Conservation (phyloP, 495 filamentous ascomycete genomes). For the Xylaria longipes region DNA sequence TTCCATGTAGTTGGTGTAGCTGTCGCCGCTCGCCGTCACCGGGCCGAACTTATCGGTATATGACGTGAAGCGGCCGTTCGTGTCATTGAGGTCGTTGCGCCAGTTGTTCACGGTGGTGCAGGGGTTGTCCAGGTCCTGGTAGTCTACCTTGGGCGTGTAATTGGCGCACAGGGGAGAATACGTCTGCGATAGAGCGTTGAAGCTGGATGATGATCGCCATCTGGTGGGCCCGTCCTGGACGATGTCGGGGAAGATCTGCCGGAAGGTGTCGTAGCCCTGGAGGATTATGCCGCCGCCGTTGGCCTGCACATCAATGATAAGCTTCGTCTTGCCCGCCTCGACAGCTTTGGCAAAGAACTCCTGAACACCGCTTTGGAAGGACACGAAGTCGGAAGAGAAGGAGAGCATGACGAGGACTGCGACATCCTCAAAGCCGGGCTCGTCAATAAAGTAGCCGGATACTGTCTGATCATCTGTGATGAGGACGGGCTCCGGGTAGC, state of each 20-base stretch:
- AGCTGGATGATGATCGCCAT: slow-evolving; percentile 9
- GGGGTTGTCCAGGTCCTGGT: slow-evolving; percentile 4
- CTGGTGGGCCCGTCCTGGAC: slow-evolving; percentile 20
- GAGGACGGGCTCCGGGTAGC: slow-evolving; percentile 55
- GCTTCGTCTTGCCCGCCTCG: slow-evolving; percentile 50
- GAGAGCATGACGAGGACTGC: slow-evolving; percentile 41
- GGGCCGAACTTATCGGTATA: slow-evolving; percentile 63
- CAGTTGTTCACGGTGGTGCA: slow-evolving; percentile 21
- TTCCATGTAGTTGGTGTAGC: slow-evolving; percentile 51
- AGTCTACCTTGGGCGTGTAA: slow-evolving; percentile 19
- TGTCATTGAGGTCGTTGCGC: slow-evolving; percentile 31
- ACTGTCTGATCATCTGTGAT: slow-evolving; percentile 44
- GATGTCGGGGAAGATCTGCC: slow-evolving; percentile 25
- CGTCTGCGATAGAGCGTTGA: slow-evolving; percentile 16
- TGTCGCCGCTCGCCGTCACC: slow-evolving; percentile 45
- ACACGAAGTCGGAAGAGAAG: slow-evolving; percentile 3
- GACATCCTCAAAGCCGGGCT: slow-evolving; percentile 45
- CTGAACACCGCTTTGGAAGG: slow-evolving; percentile 43
- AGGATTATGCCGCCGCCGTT: slow-evolving; percentile 56
- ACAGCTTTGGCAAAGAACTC: slow-evolving; percentile 43
- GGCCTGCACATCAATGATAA: slow-evolving; percentile 56
- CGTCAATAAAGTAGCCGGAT: slow-evolving; percentile 53
- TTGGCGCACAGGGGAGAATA: slow-evolving; percentile 15
- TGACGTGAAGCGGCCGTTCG: slow-evolving; percentile 52
- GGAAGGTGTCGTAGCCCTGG: slow-evolving; percentile 31